A percentile compares a stretch with the other conserved stretches of the same genome.
phyloP scores from a whole-genome alignment of 1,139 yeast genomes.

The Arxiozyma telluris region DNA sequence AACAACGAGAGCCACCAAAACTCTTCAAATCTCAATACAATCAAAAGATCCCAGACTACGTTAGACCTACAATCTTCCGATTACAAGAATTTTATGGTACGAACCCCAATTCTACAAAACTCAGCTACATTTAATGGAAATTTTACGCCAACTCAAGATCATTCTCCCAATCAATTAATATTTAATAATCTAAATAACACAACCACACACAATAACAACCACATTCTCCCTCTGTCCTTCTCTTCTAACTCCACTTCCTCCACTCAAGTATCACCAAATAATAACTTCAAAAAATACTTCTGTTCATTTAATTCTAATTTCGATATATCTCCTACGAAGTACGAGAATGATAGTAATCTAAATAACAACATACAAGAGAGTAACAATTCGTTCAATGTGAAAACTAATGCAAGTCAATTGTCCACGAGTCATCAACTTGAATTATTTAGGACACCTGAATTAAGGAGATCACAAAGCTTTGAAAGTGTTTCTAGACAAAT shows the following conservation, averaged over 20 bases:
- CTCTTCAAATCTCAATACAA: neutral
- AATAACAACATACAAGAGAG: conserved; percentile 2
- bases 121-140: neutral
- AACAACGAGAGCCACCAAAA: too few species aligned
- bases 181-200: neutral
- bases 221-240: neutral
- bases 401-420: conserved; percentile 1
- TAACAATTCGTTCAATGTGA: neutral
- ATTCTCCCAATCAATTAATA: neutral
- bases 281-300: conserved; percentile 22
- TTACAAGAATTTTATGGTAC: neutral
- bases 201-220: neutral
- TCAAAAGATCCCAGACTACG: conserved; percentile 19
- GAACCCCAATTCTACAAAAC: conserved; percentile 3
- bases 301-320: conserved; percentile 30
- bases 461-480: conserved; percentile 9
- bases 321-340: conserved; percentile 21
- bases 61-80: conserved; percentile 9
- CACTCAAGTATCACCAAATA: conserved; percentile 12
- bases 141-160: conserved; percentile 1
- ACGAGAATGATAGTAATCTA: conserved; percentile 2
- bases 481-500: conserved; percentile 20
- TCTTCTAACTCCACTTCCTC: neutral
- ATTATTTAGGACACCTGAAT: conserved; percentile 18
- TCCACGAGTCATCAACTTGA: conserved; percentile 1